A percentile compares a stretch with the other conserved stretches of the same genome.
Conservation (phyloP, 495 filamentous ascomycete species). For the Cladorrhinum samala region DNA sequence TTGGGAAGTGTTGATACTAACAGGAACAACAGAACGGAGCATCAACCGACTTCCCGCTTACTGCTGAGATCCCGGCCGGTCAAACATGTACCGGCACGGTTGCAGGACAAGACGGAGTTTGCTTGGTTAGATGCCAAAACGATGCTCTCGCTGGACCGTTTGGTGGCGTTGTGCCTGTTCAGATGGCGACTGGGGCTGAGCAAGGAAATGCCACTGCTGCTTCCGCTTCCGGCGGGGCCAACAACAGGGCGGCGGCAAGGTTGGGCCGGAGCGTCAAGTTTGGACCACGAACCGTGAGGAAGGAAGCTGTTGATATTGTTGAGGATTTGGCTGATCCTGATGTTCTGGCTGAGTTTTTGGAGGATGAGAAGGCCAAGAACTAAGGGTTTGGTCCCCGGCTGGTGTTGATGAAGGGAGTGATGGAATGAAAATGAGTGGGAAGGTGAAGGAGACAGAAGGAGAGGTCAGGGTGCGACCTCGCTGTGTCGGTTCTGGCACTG, state of each 20-base stretch:
- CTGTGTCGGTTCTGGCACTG: too few relatives aligned
- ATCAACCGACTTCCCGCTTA: slow-evolving; percentile 39
- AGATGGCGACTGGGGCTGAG: slow-evolving; percentile 30
- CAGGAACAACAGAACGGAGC: slow-evolving; percentile 18
- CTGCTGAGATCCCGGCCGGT: slow-evolving; percentile 39
- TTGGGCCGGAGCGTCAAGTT: slow-evolving; percentile 1
- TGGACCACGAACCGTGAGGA: background rate
- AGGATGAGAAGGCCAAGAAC: slow-evolving; percentile 4
- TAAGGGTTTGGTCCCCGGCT: too few relatives aligned
- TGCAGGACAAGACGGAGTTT: slow-evolving; percentile 45
- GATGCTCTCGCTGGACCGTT: slow-evolving; percentile 45
- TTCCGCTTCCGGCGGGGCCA: background rate
- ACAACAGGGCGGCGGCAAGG: background rate
- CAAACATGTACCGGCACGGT: slow-evolving; percentile 48
- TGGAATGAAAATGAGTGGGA: too few relatives aligned
- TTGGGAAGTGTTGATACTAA: background rate
- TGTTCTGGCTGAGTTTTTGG: slow-evolving; percentile 10
- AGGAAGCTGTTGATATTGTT: slow-evolving; percentile 1
- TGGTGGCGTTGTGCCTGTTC: slow-evolving; percentile 49
- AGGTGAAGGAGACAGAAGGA: too few relatives aligned
- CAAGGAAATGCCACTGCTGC: slow-evolving; percentile 2
- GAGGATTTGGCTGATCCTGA: slow-evolving; percentile 4
- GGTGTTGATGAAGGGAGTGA: too few relatives aligned
- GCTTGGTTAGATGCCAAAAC: slow-evolving; percentile 50
- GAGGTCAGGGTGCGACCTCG: too few relatives aligned